Percentiles rank a stretch among this genome's conserved stretches.
Conservation (phyloP, 2,329 filamentous ascomycete genomes). For the Beauveria bassiana region DNA sequence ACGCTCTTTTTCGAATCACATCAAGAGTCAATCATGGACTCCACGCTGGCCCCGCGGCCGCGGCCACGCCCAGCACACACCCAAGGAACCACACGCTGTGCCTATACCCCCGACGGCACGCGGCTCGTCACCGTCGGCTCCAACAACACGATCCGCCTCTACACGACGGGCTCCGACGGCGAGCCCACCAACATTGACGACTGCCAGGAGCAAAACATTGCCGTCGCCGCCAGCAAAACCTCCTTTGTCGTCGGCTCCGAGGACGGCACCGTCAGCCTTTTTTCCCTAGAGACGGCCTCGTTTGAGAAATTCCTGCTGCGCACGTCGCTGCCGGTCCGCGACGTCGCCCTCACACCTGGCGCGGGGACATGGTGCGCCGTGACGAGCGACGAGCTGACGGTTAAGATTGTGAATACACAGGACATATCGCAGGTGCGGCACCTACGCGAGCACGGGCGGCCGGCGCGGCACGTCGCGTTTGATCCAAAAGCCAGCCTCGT, state of each 20-base stretch:
- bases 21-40: constrained; percentile 10
- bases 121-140: constrained; percentile 86
- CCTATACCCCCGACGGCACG: constrained; percentile 82
- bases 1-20: background rate
- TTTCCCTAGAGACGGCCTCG: constrained; percentile 64
- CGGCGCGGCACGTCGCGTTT: constrained; percentile 88
- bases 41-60: constrained; percentile 37
- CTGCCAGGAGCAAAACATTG: constrained; percentile 76
- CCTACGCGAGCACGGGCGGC: constrained; percentile 73
- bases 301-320: constrained; percentile 80
- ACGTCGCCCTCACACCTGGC: constrained; percentile 60
- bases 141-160: constrained; percentile 89
- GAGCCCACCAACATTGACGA: constrained; percentile 92
- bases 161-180: constrained; percentile 83
- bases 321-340: constrained; percentile 77
- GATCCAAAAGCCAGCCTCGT: constrained; percentile 71
- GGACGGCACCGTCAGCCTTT: constrained; percentile 92
- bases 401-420: constrained; percentile 78
- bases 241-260: constrained; percentile 88
- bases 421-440: constrained; percentile 71
- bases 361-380: constrained; percentile 86
- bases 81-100: constrained; percentile 75
- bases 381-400: constrained; percentile 89
- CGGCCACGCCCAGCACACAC: constrained; percentile 68
- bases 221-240: constrained; percentile 66